These are phyloP conservation scores for Phoma herbarum DNA, from an alignment of 2,329 filamentous ascomycete species.

Conservation along the genomic window DNA sequence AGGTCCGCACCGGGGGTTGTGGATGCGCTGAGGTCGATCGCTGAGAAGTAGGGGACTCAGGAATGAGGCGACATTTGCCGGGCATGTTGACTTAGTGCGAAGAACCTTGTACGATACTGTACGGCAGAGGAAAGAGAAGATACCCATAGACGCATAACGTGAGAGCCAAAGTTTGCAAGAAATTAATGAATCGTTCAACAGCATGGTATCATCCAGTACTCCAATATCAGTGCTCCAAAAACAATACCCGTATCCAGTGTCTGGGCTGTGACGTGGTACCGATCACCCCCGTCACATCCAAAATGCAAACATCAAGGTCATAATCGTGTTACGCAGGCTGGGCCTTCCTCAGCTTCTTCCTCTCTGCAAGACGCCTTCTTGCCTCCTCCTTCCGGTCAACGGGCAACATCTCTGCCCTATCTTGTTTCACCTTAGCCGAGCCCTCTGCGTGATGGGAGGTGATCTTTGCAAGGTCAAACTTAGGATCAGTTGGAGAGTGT, in stretches of 20 bases:
- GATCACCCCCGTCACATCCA: neutral
- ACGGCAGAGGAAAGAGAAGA: neutral
- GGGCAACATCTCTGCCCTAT: conserved; percentile 29
- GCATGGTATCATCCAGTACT: conserved; percentile 36
- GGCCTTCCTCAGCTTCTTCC: conserved; percentile 40
- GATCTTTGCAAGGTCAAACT: conserved; percentile 35
- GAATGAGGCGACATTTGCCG: too few species aligned
- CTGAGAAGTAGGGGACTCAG: conserved; percentile 50
- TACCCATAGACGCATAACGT: conserved; percentile 9
- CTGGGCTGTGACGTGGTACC: neutral
- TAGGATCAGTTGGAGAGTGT: conserved; percentile 24
- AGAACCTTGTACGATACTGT: neutral
- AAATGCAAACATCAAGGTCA: neutral
- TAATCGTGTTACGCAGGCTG: conserved; percentile 10
- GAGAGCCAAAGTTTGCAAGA: neutral
- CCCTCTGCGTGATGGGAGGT: conserved; percentile 38
- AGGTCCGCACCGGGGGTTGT: conserved; percentile 59
- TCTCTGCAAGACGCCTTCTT: conserved; percentile 36
- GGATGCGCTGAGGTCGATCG: conserved; percentile 60
- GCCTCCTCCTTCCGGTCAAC: conserved; percentile 42
- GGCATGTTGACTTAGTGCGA: too few species aligned
- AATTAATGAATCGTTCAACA: conserved; percentile 6
- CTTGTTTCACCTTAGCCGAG: conserved; percentile 31
- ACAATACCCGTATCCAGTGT: neutral
- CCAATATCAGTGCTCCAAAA: conserved; percentile 5